Conservation (phyloP, 495 filamentous ascomycete genomes). For the Pseudevernia furfuracea region DNA sequence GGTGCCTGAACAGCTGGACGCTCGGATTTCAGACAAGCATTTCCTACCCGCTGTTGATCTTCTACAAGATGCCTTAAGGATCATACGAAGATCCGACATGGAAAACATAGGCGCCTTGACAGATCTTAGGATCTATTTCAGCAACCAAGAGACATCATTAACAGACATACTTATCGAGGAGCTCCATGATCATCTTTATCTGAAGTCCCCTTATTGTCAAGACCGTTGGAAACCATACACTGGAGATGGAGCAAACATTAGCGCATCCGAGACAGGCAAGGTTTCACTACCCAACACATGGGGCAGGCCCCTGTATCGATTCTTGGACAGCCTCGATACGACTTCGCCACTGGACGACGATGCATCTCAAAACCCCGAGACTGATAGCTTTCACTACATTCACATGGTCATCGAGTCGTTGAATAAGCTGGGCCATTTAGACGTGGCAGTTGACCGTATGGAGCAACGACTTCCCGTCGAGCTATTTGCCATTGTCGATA, state of each 20-base stretch:
- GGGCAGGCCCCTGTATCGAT: constrained; percentile 63
- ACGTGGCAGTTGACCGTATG: constrained; percentile 77
- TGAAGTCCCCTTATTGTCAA: constrained; percentile 94
- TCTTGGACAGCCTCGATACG: constrained; percentile 75
- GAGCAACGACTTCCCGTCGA: constrained; percentile 92
- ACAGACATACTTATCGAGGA: constrained; percentile 95
- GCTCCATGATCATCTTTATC: constrained; percentile 91
- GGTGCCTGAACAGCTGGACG: constrained; percentile 89
- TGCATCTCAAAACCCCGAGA: constrained; percentile 82
- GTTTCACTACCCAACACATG: constrained; percentile 28
- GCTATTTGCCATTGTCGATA: constrained; percentile 86
- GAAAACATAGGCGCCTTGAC: constrained; percentile 85
- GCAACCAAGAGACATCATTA: constrained; percentile 83
- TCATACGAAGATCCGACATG: constrained; percentile 77
- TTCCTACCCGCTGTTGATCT: constrained; percentile 90
- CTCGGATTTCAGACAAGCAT: constrained; percentile 88
- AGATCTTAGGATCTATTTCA: constrained; percentile 79
- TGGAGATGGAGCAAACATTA: constrained; percentile 15
- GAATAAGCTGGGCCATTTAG: constrained; percentile 77
- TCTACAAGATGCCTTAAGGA: constrained; percentile 73
- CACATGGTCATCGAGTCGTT: constrained; percentile 79
- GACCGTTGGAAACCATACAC: constrained; percentile 72
- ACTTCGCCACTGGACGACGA: constrained; percentile 70
- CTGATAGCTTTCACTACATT: constrained; percentile 89
- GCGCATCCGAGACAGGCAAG: constrained; percentile 13